phyloP scores from a whole-genome alignment of 73 alveolate genomes.

The Chromera velia region DNA sequence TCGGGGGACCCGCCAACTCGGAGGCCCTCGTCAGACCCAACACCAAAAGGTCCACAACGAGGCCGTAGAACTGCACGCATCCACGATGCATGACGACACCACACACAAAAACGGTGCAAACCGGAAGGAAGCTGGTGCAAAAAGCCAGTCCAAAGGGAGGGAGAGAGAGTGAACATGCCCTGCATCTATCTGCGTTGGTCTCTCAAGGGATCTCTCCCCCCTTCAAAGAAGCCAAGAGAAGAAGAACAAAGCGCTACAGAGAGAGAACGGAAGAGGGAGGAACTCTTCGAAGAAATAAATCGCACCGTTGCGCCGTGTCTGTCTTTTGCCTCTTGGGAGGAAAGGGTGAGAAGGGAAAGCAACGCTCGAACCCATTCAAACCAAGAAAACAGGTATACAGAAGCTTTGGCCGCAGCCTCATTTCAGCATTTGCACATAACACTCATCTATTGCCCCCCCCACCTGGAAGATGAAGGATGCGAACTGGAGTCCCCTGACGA shows the following conservation, averaged over 20 bases:
- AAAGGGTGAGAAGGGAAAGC: background rate
- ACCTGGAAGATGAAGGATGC: conserved; percentile 90
- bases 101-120: no score
- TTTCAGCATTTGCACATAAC: no score
- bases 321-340: background rate
- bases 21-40: conserved; percentile 95
- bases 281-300: background rate
- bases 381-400: background rate
- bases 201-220: background rate
- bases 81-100: no score
- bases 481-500: conserved; percentile 92
- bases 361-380: background rate
- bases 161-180: background rate
- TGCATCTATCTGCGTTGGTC: background rate
- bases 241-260: no score
- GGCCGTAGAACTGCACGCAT: conserved; percentile 67
- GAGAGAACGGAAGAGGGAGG: background rate
- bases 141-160: no score
- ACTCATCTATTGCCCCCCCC: no score
- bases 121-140: no score
- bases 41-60: conserved; percentile 88
- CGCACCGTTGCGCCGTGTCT: background rate
- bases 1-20: conserved; percentile 98
- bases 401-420: no score
- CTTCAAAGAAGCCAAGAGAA: no score